A percentile compares a stretch with the other conserved stretches of the same genome.
These are phyloP conservation scores for Elsinoe necatrix DNA, from an alignment of 2,329 filamentous ascomycete genomes.

Conservation along the genomic window DNA sequence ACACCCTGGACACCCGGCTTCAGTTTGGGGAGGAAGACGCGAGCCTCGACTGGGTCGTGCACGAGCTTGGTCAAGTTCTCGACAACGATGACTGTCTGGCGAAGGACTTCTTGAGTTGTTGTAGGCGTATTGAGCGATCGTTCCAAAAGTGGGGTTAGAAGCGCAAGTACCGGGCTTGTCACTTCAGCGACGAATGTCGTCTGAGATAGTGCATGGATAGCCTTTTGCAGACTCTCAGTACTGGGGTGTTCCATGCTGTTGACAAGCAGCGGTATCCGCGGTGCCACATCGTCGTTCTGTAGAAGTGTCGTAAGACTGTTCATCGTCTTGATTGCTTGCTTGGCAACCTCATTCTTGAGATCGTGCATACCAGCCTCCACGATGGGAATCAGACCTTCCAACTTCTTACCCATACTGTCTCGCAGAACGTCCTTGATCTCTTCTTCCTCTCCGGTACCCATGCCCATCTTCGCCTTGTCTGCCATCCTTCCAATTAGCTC, in stretches of 20 bases:
- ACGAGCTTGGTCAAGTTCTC: constrained; percentile 98
- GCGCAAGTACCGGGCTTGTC: constrained; percentile 86
- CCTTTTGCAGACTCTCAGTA: constrained; percentile 79
- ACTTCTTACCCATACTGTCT: constrained; percentile 78
- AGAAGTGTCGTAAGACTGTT: constrained; percentile 78
- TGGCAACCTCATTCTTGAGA: constrained; percentile 75
- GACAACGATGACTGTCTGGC: constrained; percentile 91
- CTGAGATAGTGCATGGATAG: constrained; percentile 91
- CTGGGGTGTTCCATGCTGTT: constrained; percentile 94
- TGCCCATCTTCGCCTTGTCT: constrained; percentile 80
- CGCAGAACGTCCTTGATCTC: constrained; percentile 80
- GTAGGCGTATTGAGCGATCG: constrained; percentile 84
- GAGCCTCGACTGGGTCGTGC: constrained; percentile 87
- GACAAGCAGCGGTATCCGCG: constrained; percentile 82
- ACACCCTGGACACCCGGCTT: constrained; percentile 89
- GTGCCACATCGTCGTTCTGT: constrained; percentile 93
- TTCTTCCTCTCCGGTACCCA: constrained; percentile 77
- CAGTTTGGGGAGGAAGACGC: constrained; percentile 89
- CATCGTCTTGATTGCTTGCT: constrained; percentile 90
- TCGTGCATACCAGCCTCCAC: constrained; percentile 95
- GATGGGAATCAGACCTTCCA: constrained; percentile 80
- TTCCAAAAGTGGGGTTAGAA: constrained; percentile 90
- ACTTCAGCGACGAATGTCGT: constrained; percentile 98
- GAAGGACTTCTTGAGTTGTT: constrained; percentile 86
- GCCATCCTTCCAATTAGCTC: constrained; percentile 86